Base-by-base conservation (phyloP, 257 asterid genomes). In the Plantago ovata region DNA sequence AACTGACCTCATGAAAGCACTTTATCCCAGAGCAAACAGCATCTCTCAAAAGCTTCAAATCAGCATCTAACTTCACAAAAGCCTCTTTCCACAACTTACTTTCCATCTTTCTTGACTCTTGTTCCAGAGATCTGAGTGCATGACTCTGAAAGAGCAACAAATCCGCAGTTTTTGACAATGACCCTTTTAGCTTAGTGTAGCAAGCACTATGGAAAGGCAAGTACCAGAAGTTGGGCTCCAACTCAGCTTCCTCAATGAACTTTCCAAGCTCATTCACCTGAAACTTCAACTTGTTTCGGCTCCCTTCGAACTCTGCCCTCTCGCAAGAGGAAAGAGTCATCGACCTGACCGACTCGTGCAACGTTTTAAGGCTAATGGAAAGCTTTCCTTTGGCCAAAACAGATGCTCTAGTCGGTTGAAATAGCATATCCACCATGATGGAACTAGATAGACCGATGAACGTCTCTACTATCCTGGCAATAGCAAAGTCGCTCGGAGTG, bases 171-270 rank as follows among this genome's bases (percentile, higher is more conserved):
- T 74, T 82, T 49, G 85, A 75, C 33, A 87, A 58, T 1, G 97
- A 84, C n/a, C 43, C 81, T 38, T 42, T 62, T 3, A 90, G 64
- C 66, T 81, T 82, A 55, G 41, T 44, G 56, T 79, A 90, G 47
- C 85, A 72, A 61, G 69, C 72, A 61, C 82, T 43, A 61, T 71
- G 70, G 40, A 90, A 86, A 60, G 97, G 96, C 42, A 82, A 64
- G 72, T 86, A 90, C 95, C 96, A 90, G 69, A 90, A 87, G 51
- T 81, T 81, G 61, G 97, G 97, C 76, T 90, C 97, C 66, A 51
- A 77, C 50, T 75, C 91, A 53, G 96, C 96, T 81, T 90, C 94
- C 57, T 66, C 91, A 13, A 76, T 74, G 66, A 60, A 69, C 48
- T 87, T 90, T 33, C 79, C 83, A 2, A 87, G 72, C 68, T 82